phyloP scores from a whole-genome alignment of 768 basidiomycete species.

The Leucogyrophana mollusca region DNA sequence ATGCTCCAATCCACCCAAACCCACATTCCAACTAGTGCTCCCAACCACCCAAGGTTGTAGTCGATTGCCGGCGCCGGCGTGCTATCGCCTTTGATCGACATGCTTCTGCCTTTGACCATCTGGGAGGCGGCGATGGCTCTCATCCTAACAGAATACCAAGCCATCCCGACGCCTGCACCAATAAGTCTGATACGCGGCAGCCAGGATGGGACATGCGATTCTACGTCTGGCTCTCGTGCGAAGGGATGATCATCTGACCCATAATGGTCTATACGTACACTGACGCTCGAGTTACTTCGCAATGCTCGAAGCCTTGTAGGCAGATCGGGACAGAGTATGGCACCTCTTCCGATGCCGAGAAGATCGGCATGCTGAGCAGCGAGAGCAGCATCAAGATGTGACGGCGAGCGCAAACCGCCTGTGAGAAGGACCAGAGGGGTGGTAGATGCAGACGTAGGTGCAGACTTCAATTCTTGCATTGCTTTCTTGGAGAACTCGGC shows the following conservation, averaged over 20 bases:
- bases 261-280: constrained; percentile 14
- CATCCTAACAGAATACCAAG: constrained; percentile 70
- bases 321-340: constrained; percentile 61
- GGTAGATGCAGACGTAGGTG: constrained; percentile 19
- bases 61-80: constrained; percentile 13
- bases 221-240: constrained; percentile 34
- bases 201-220: constrained; percentile 15
- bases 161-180: constrained; percentile 60
- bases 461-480: constrained; percentile 40
- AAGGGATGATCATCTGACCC: constrained; percentile 32
- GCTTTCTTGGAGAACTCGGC: constrained; percentile 61
- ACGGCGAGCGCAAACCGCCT: constrained; percentile 69
- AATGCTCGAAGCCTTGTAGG: constrained; percentile 39
- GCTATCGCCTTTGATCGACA: constrained; percentile 3
- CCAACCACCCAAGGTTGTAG: constrained; percentile 33
- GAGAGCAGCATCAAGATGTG: constrained; percentile 54
- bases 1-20: constrained; percentile 32
- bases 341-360: constrained; percentile 71
- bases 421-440: constrained; percentile 74
- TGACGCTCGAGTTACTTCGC: constrained; percentile 1
- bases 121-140: constrained; percentile 40
- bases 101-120: no score
- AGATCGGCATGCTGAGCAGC: constrained; percentile 61
- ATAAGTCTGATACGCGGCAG: constrained; percentile 55
- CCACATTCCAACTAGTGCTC: constrained; percentile 46